Evolutionary conservation across 1,284 basidiomycete genomes (phyloP), one percentile per base, ranked within the genome.

Genomic region (Ustilago lituana): DNA sequence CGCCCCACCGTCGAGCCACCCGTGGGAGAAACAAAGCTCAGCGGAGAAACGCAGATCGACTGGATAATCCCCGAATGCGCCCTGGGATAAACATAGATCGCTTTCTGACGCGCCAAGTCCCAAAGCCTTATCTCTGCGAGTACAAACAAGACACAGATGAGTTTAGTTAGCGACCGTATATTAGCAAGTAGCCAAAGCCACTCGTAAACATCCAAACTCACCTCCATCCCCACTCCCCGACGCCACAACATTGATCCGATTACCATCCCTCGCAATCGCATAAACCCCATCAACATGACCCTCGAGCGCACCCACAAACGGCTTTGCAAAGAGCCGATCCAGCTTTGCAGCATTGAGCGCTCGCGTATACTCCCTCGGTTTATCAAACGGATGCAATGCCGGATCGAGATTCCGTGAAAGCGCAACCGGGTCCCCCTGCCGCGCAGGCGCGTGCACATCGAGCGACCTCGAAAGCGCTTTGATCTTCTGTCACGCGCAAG

Each of bases 241-340:
- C 0, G 92, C 94, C n/a, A 97, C 86, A 14, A 89, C 86, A 19
- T 89, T 89, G 39, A 96, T 85, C 2, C 90, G 87, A 19, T 89
- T 88, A 26, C 90, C 89, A 79, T 92, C 92, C 78, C 88, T 89
- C 19, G 88, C 88, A 61, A 98, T 85, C 20, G 89, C 88, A 83
- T 98, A 96, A 14, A 97, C 89, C n/a, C 94, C 94, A 82, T 98
- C 96, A 27, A 92, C 86, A 83, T 98, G 95, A 0, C 95, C 96
- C 60, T 96, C 94, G 40, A 98, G 83, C 49, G 89, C 87, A 26
- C 88, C 92, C 8, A 99, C 87, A 75, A 98, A 98, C 0, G 96
- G 96, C 81, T 96, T 98, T 23, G 95, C 90, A 81, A 98, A 98
- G 85, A 99, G 92, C 49, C 93, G 86, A 59, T 98, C 94, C 85